Percentiles rank a stretch among this genome's conserved stretches.
These are phyloP conservation scores for Blumeriella jaapii DNA, from an alignment of 2,329 filamentous ascomycete genomes.

Conservation along the genomic window DNA sequence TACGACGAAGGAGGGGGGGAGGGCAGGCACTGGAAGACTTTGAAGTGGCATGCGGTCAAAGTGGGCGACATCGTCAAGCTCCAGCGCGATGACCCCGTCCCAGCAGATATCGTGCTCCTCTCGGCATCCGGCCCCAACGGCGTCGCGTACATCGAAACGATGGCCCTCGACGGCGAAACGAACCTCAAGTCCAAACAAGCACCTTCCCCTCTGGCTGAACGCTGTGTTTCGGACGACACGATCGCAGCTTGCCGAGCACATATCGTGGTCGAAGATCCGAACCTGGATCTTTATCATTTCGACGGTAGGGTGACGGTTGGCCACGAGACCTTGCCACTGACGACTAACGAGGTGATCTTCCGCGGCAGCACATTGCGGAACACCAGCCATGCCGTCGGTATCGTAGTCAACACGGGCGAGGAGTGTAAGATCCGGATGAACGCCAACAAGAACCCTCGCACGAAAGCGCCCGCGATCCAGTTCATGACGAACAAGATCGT, in stretches of 20 bases:
- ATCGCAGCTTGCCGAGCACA: conserved; percentile 46
- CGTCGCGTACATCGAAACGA: conserved; percentile 73
- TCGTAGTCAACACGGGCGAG: conserved; percentile 83
- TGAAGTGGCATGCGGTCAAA: conserved; percentile 57
- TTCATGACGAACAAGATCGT: conserved; percentile 74
- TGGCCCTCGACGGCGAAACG: conserved; percentile 75
- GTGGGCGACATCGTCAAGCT: conserved; percentile 63
- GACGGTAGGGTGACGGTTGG: conserved; percentile 53
- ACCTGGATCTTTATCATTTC: conserved; percentile 66
- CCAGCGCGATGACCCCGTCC: conserved; percentile 63
- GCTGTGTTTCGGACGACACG: conserved; percentile 42
- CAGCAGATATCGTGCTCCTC: conserved; percentile 72
- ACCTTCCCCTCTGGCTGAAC: conserved; percentile 48
- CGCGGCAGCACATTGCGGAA: conserved; percentile 76
- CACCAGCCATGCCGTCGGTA: conserved; percentile 55
- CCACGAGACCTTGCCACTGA: conserved; percentile 55
- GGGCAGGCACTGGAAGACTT: conserved; percentile 32
- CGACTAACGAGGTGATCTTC: conserved; percentile 72
- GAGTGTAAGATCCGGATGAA: conserved; percentile 98
- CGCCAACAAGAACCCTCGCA: conserved; percentile 75
- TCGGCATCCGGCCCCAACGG: conserved; percentile 67
- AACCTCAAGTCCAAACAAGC: conserved; percentile 69
- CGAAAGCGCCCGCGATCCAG: conserved; percentile 79
- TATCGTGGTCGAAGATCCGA: conserved; percentile 66
- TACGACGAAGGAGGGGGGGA: not conserved